Evolutionary conservation across 164 flowering plant genomes (phyloP), one percentile per base, ranked within the genome.

Genomic region (Nelumbo lutea): DNA sequence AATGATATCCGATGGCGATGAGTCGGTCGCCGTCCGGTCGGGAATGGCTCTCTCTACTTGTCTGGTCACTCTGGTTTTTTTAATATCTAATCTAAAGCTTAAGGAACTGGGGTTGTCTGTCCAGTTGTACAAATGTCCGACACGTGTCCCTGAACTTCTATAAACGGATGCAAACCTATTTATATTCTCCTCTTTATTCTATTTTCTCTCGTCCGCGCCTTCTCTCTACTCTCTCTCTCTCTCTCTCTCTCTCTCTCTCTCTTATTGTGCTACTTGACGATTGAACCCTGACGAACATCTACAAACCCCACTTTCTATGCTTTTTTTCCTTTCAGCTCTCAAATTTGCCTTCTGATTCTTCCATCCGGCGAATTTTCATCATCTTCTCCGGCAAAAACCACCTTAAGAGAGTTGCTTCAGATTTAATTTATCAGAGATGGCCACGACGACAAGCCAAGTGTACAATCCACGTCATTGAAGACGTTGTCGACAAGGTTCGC

Each of bases 161-260:
- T 62, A 76, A 79, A 72, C 85, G 91, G 90, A 92, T 84, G 85
- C 90, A 92, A 90, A 90, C 97, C 91, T 90, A 92, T 92, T 92
- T 92, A 92, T 88, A 86, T 92, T 82, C 81, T 88, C 42, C 79
- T 62, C 86, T 82, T 76, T 70, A 80, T 70, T 81, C 77, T 67
- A 38, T 61, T 2, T n/a, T 68, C 72, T 80, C 83, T 74, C 43
- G 77, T 84, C 86, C 86, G 82, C 68, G 39, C 14, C 72, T 48
- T 50, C 41, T 45, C n/a, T n/a, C n/a, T n/a, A n/a, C n/a, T n/a
- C n/a, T n/a, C n/a, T n/a, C n/a, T n/a, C n/a, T n/a, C n/a, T n/a
- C n/a, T n/a, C n/a, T n/a, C n/a, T n/a, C 69, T 2, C 57, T 27
- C 45, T 47, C 66, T 51, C 14, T 61, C 68, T 62, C 61, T 2